Conservation (phyloP, 257 asterid genomes). For the Lycium ferocissimum region DNA sequence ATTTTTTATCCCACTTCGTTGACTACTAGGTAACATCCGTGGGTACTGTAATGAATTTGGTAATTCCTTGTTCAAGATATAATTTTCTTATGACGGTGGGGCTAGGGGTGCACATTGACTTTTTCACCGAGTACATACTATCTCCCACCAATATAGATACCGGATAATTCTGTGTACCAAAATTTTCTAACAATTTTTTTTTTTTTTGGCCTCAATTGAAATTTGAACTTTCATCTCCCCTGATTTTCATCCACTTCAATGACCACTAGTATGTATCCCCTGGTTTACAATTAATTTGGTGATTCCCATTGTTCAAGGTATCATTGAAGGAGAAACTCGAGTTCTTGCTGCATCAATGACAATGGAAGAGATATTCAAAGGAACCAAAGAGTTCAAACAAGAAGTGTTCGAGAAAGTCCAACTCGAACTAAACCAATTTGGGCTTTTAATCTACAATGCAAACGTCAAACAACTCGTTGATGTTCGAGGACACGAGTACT, state of each 20-base stretch:
- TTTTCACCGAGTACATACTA: neutral
- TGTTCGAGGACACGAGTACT: slow-evolving; percentile 71
- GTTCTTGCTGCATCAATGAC: slow-evolving; percentile 79
- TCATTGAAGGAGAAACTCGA: slow-evolving; percentile 80
- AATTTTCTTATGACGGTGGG: slow-evolving; percentile 21
- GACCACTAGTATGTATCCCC: neutral
- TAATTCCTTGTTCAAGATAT: slow-evolving; percentile 49
- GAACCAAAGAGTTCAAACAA: slow-evolving; percentile 65
- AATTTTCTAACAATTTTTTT: no score
- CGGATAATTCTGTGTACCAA: neutral
- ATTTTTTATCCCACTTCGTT: no score
- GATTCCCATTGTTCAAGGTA: slow-evolving; percentile 52
- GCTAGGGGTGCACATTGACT: neutral
- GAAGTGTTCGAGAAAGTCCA: slow-evolving; percentile 74
- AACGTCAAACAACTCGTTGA: slow-evolving; percentile 77
- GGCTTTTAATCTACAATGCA: slow-evolving; percentile 66
- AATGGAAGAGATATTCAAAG: slow-evolving; percentile 65
- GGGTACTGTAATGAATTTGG: neutral
- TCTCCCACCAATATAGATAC: neutral
- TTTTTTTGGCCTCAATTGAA: neutral
- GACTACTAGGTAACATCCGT: neutral
- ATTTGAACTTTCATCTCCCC: neutral
- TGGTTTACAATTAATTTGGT: neutral
- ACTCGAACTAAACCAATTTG: slow-evolving; percentile 68
- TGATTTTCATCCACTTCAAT: neutral